Percentiles rank a stretch among this genome's conserved stretches.
phyloP scores from a whole-genome alignment of 768 basidiomycete genomes.

The Cyclocybe aegerita region DNA sequence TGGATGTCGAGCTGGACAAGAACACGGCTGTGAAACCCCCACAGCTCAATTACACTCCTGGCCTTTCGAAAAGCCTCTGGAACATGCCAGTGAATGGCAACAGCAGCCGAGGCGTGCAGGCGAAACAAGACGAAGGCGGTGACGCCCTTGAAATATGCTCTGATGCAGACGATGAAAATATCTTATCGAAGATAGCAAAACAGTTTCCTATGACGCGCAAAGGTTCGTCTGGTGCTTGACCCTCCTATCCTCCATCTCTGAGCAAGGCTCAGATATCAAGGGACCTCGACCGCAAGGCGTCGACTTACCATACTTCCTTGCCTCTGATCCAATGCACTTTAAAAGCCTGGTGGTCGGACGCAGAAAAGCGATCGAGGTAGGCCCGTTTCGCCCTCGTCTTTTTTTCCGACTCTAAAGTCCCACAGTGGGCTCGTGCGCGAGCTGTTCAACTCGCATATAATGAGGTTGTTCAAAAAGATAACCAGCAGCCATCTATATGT shows the following conservation, averaged over 20 bases:
- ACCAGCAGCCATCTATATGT: conserved; percentile 16
- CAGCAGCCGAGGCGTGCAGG: background rate
- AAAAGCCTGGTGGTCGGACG: conserved; percentile 39
- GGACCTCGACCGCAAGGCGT: conserved; percentile 18
- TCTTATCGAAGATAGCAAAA: conserved; percentile 30
- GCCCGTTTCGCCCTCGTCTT: conserved; percentile 1
- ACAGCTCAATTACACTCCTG: conserved; percentile 27
- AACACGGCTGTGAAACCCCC: conserved; percentile 38
- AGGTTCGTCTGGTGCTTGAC: conserved; percentile 24
- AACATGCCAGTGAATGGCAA: conserved; percentile 10
- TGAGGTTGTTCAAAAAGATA: conserved; percentile 13
- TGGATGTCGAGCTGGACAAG: conserved; percentile 54
- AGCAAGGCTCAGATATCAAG: conserved; percentile 23
- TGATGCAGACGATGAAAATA: background rate
- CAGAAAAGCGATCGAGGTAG: conserved; percentile 52
- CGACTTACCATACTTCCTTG: conserved; percentile 40
- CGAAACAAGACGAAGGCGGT: background rate
- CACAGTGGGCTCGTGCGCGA: conserved; percentile 47
- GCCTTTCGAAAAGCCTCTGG: conserved; percentile 40
- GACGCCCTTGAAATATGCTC: too few relatives aligned
- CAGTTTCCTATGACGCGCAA: conserved; percentile 44
- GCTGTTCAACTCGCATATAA: conserved; percentile 44
- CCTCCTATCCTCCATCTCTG: background rate
- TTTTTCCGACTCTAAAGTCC: background rate
- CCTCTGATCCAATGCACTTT: conserved; percentile 31